Evolutionary conservation across 805 yeast species (phyloP), one percentile per base, ranked within the genome.

Genomic region (Candida pini): DNA sequence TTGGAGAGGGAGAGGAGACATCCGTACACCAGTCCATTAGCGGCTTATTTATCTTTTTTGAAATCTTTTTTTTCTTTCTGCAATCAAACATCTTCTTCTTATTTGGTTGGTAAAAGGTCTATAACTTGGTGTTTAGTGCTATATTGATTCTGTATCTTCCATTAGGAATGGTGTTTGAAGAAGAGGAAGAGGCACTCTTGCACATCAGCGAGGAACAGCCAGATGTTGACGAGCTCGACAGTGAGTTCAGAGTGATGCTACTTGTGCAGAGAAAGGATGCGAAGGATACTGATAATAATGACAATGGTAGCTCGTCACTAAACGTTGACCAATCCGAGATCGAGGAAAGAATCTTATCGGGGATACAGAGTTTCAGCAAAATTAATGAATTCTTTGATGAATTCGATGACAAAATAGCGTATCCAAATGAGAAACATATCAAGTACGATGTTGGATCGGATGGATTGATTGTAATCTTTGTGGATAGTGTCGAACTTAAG

Each of bases 361-460:
- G 60, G 15, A 61, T 75, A 26, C 68, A 65, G 43, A 66, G 69
- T 14, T 62, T 70, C 44, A 68, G 63, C 12, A 68, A 64, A 28
- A 67, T 73, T 48, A 73, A 75, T 47, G 54, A 48, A 21, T 73
- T 74, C 41, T 74, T 75, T 43, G 78, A 75, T 44, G 48, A 51
- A 25, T 75, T 75, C 44, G 81, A 75, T 48, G 68, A 60, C 26
- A 51, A 53, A 17, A 61, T 75, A 12, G 76, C 79, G 7, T 60
- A 66, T 27, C 80, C 79, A 4, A 74, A 75, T 43, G 75, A 73
- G 40, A 71, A 67, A 4, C 64, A 66, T 39, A 65, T 75, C 43
- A 73, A 73, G 48, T 75, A 75, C 45, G 80, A 75, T 41, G 78
- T 73, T 2, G 79, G 80, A 4, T 70, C 76, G 33, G 81, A 75